Percentiles rank a stretch among this genome's conserved stretches.
Evolutionary conservation across 2,329 filamentous ascomycete genomes (phyloP).

Genomic region (Trichoderma sp.): DNA sequence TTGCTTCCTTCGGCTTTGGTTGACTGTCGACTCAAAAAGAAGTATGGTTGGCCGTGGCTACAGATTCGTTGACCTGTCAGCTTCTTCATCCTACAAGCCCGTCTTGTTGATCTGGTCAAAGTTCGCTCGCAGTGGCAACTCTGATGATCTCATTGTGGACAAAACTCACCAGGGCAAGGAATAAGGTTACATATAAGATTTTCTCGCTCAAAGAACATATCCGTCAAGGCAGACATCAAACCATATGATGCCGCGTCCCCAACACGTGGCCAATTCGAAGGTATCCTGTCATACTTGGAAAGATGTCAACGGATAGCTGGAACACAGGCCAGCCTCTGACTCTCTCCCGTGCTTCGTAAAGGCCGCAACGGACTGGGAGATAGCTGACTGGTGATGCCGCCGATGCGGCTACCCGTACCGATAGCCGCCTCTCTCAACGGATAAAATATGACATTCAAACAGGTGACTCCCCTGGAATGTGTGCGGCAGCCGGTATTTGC

Average conservation of each 20-base stretch:
- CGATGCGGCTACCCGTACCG: slow-evolving; percentile 17
- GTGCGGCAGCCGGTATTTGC: slow-evolving; percentile 18
- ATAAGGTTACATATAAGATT: slow-evolving; percentile 2
- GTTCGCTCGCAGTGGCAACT: background rate
- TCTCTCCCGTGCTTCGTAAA: background rate
- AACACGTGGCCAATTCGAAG: slow-evolving; percentile 18
- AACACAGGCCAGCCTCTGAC: background rate
- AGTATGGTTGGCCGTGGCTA: background rate
- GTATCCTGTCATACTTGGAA: background rate
- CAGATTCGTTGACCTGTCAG: background rate
- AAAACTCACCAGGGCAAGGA: background rate
- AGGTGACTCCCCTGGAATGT: slow-evolving; percentile 9
- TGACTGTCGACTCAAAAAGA: background rate
- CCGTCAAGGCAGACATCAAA: background rate
- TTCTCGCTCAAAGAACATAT: background rate
- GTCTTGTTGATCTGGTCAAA: background rate
- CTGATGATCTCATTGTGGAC: background rate
- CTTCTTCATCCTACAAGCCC: background rate
- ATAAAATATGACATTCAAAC: slow-evolving; percentile 8
- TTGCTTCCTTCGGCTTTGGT: background rate
- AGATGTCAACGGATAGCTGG: slow-evolving; percentile 13
- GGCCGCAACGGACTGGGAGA: background rate
- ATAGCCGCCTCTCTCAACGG: slow-evolving; percentile 7
- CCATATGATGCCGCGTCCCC: background rate
- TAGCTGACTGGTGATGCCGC: slow-evolving; percentile 5